Evolutionary conservation across 2,329 filamentous ascomycete species (phyloP), one percentile per base, ranked within the genome.

Genomic region (Corniculantispora saksenae): DNA sequence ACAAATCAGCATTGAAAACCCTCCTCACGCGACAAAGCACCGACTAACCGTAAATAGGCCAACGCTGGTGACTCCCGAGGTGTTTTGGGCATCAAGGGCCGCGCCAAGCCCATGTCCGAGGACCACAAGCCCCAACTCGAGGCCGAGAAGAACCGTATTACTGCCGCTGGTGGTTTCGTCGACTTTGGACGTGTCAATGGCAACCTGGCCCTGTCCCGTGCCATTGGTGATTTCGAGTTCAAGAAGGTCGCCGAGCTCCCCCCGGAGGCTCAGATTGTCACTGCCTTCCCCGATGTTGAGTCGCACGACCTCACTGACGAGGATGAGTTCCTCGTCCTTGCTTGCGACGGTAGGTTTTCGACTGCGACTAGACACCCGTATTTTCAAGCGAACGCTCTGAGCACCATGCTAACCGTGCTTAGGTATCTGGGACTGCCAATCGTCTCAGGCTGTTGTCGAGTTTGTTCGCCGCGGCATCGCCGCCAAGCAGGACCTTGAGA

Each of bases 391-490:
- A 9, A 13, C 38, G 10, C 10, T 10, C 21, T 23, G 25, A 25
- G n/a, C 27, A 47, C 27, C 13, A 47, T 55, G 40, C 63, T 70
- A n/a, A 71, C 70, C 65, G 65, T 63, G 51, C 71, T 23, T 74
- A 99, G 95, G 95, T 78, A 99, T 99, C 78, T 99, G 95, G 95
- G 95, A 99, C 80, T 98, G 95, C 79, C 95, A 98, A 79, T 97
- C 95, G 64, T 99, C 95, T 54, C 95, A 99, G 82, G 92, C 94
- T 47, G 95, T 99, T 40, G 83, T 98, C 71, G 95, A 99, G 79
- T 99, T 99, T 76, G 95, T 98, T 69, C 88, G 95, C 77, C 91
- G 95, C 75, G 95, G 95, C 65, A 97, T 99, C 77, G 94, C 93
- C 58, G 94, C 94, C 60, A 97, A 97, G 83, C 95, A 99, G 81